Evolutionary conservation across 2,329 filamentous ascomycete genomes (phyloP), one percentile per base, ranked within the genome.

Genomic region (Tolypocladium paradoxum): DNA sequence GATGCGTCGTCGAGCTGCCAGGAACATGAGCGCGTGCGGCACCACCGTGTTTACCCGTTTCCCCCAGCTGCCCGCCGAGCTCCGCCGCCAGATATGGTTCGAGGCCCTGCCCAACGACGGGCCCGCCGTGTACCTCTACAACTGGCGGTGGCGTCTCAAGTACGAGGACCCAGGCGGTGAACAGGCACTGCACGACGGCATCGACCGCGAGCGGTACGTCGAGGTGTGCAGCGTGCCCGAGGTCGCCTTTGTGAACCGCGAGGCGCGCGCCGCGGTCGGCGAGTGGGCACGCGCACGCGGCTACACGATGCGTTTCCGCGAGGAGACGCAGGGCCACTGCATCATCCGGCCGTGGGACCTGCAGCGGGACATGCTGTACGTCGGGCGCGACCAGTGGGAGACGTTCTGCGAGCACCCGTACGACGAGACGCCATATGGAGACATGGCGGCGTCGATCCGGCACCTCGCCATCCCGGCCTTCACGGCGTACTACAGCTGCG

Each of bases 381-480:
- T 63, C 4, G 36, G 56, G 9, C 50, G 46, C 6, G 37, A 55
- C 18, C 16, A 43, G 38, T 63, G 60, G 61, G 48, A 61, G 4
- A 40, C 49, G 0, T 62, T 64, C 34, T 16, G 38, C 49, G 24
- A 51, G 43, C 48, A 55, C 29, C 34, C 34, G 11, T 46, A 24
- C 29, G 29, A 55, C 1, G 37, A 46, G n/a, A 36, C 48, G 48
- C 50, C 24, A 3, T 54, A 33, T 6, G 22, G 50, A 1, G 49
- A 34, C 18, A 40, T 59, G 31, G 55, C 56, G 29, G 46, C 43
- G 3, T 45, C 36, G 40, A 50, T 65, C 37, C 48, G 14, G 6
- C 45, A 61, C 38, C 57, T 67, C 4, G 63, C 61, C 2, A 31
- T 67, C 4, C 60, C 64, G 0, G 62, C 61, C 2, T 62, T 60